Base-by-base conservation (phyloP, 2,329 filamentous ascomycete genomes). In the Colletotrichum euphorbiae region DNA sequence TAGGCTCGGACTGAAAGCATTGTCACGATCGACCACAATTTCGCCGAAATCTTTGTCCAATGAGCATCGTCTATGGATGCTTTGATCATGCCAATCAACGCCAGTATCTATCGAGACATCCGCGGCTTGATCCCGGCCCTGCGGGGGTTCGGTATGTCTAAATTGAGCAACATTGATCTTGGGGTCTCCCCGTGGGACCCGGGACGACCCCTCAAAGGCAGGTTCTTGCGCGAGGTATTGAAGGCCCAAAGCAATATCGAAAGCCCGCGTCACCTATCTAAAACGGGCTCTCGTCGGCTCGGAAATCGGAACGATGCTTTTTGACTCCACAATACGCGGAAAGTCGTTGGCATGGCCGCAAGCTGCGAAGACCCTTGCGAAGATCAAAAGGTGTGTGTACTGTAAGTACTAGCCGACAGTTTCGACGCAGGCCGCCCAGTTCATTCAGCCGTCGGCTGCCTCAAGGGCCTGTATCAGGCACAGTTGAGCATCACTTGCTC, bases 311-410 rank as follows among this genome's bases (percentile, higher is more conserved):
- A 64, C 15, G n/a, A n/a, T 57, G 61, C 40, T 33, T 48, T 38
- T 45, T 21, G 15, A 28, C 33, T 36, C 61, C 57, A 48, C 45
- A 45, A 40, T 40, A 52, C 36, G 46, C 55, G 17, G 33, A 8
- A 42, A 61, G 28, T 42, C 12, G 54, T 56, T 56, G 57, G 21
- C 33, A 33, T 33, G 33, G 50, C 28, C 24, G 33, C 42, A 42
- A 21, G 42, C 42, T 19, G 50, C 64, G 17, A 38, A 36, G 31
- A 63, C 48, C 59, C 64, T 63, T 57, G 45, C 45, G 58, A 57
- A 67, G 59, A 67, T 58, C 59, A 51, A 21, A 19, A 62, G 9
- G 50, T 38, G 45, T 67, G 38, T n/a, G n/a, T n/a, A n/a, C n/a
- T n/a, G n/a, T 57, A 9, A 40, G 9, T 38, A 2, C 33, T 51